These are phyloP conservation scores for Monosporascus sp. DNA, from an alignment of 2,329 filamentous ascomycete genomes.

Conservation along the genomic window DNA sequence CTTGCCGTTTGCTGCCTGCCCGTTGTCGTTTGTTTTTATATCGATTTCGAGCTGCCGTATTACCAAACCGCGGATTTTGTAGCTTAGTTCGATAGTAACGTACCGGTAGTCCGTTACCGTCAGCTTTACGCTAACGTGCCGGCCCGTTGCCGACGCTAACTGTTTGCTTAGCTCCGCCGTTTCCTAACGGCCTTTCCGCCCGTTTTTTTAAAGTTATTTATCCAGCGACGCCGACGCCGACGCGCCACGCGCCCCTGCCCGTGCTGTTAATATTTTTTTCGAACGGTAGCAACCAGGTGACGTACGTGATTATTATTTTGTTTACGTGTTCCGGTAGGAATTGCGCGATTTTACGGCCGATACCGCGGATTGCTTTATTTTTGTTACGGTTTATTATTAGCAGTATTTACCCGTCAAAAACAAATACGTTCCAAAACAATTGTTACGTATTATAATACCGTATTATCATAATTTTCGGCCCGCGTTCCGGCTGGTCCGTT, in stretches of 20 bases:
- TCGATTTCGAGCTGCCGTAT: too few relatives aligned
- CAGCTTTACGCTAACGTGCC: neutral
- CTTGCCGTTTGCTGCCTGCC: too few relatives aligned
- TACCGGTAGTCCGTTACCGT: neutral
- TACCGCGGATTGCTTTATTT: neutral
- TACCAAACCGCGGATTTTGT: too few relatives aligned
- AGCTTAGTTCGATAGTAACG: neutral
- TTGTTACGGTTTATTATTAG: neutral
- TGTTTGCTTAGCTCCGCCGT: neutral
- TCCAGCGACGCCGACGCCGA: neutral
- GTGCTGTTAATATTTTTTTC: neutral
- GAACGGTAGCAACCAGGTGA: neutral
- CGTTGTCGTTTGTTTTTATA: too few relatives aligned
- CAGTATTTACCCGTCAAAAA: neutral
- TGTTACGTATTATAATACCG: slow-evolving; percentile 1
- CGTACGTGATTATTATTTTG: too few relatives aligned
- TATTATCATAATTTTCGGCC: neutral
- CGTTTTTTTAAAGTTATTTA: neutral
- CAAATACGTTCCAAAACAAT: neutral
- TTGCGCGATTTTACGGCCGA: neutral
- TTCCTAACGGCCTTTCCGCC: neutral
- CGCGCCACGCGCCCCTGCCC: neutral
- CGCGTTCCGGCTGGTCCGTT: neutral
- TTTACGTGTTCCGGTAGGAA: neutral
- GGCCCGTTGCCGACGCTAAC: neutral